These are phyloP conservation scores for Ceratocystis lukuohia DNA, from an alignment of 2,329 filamentous ascomycete species.

Conservation along the genomic window DNA sequence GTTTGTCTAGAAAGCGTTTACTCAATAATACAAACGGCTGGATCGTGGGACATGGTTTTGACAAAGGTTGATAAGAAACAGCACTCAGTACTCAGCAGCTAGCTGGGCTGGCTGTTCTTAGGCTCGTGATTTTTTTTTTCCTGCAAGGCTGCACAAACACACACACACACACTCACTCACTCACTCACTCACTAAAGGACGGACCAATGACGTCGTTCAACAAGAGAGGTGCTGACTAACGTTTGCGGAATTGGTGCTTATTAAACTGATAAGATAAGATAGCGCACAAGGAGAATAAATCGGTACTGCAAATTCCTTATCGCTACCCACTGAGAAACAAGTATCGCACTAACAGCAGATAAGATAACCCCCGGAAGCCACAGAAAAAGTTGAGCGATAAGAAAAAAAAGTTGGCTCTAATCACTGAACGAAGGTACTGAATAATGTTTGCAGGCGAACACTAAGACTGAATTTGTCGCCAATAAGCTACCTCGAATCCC, in stretches of 20 bases:
- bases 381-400: slow-evolving; percentile 19
- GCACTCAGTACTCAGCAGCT: too few relatives aligned
- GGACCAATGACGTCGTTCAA: slow-evolving; percentile 14
- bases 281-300: not conserved
- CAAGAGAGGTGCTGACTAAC: not conserved
- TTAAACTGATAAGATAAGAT: slow-evolving; percentile 19
- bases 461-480: slow-evolving; percentile 11
- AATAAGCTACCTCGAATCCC: slow-evolving; percentile 8
- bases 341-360: slow-evolving; percentile 10
- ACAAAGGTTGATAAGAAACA: too few relatives aligned
- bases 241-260: not conserved
- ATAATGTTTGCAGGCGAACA: slow-evolving; percentile 7
- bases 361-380: slow-evolving; percentile 5
- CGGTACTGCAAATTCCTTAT: not conserved
- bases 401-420: slow-evolving; percentile 18
- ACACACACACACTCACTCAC: too few relatives aligned
- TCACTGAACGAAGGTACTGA: not conserved
- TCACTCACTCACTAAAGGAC: not conserved
- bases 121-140: too few relatives aligned
- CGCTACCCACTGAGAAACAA: not conserved
- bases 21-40: too few relatives aligned
- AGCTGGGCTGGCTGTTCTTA: too few relatives aligned
- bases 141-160: too few relatives aligned
- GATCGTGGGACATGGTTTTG: too few relatives aligned
- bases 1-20: not conserved